Evolutionary conservation across 371 early-diverging fungal genomes (phyloP).

Genomic region (Mortierella sp.): DNA sequence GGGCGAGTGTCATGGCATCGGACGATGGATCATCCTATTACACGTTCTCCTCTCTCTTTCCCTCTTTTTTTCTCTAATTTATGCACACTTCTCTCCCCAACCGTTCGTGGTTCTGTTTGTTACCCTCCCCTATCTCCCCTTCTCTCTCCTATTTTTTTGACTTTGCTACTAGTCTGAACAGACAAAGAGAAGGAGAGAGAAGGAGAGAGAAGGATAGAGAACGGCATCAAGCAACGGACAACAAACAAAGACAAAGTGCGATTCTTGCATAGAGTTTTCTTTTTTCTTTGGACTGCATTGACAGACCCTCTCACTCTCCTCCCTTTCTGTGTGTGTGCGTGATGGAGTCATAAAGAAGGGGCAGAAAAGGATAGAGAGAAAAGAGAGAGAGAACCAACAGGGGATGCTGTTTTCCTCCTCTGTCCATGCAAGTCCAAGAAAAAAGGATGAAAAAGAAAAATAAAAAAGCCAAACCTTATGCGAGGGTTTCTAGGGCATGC

Average conservation of each 20-base stretch:
- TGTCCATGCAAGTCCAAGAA: neutral
- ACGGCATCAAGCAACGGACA: neutral
- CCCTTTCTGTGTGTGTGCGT: no score
- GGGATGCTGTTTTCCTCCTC: neutral
- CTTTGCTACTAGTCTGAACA: neutral
- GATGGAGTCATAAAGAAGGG: neutral
- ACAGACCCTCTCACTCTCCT: neutral
- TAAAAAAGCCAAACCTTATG: constrained; percentile 7
- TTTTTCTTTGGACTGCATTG: constrained; percentile 1
- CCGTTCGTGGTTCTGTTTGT: neutral
- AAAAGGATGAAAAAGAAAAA: constrained; percentile 1
- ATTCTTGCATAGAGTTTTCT: neutral
- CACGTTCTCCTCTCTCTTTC: neutral
- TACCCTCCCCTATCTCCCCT: neutral
- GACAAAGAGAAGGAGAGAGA: neutral
- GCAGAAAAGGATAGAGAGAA: neutral
- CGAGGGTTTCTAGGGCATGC: neutral
- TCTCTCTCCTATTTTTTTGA: neutral
- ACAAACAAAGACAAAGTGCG: neutral
- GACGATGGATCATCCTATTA: neutral
- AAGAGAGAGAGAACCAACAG: neutral
- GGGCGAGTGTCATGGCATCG: neutral
- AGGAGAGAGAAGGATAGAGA: neutral
- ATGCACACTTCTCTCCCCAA: neutral
- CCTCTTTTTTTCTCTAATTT: neutral